Conservation (phyloP, 2,329 filamentous ascomycete genomes). For the Fonsecaea pedrosoi region DNA sequence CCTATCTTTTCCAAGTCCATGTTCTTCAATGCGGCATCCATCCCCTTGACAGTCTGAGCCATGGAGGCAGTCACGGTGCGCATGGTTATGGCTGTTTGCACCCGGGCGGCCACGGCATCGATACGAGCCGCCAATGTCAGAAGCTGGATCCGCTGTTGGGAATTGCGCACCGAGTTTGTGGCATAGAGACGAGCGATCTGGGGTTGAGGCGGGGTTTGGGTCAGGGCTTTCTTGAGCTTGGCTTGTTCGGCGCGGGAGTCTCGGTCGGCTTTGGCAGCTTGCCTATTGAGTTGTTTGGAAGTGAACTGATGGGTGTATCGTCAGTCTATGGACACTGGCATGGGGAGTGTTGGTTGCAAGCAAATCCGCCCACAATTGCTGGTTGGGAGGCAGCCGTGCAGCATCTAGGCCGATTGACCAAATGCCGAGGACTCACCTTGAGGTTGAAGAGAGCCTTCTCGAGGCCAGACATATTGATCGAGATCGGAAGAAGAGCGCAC, state of each 20-base stretch:
- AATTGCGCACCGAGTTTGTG: constrained; percentile 54
- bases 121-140: constrained; percentile 55
- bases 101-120: constrained; percentile 57
- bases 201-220: constrained; percentile 52
- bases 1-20: constrained; percentile 63
- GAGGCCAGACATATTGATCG: constrained; percentile 39
- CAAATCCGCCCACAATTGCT: neutral
- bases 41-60: constrained; percentile 52
- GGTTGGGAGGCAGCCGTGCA: neutral
- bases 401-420: neutral
- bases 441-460: constrained; percentile 46
- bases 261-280: constrained; percentile 54
- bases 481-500: neutral
- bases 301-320: constrained; percentile 47
- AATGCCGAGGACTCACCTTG: constrained; percentile 40
- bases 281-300: constrained; percentile 56
- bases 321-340: constrained; percentile 10
- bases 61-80: constrained; percentile 55
- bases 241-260: constrained; percentile 56
- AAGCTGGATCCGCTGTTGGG: constrained; percentile 54
- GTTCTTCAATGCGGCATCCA: constrained; percentile 53
- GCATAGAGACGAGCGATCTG: constrained; percentile 59
- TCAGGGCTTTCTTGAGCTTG: constrained; percentile 57
- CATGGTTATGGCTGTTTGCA: constrained; percentile 56
- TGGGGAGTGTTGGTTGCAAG: neutral